phyloP scores from a whole-genome alignment of 1,284 basidiomycete species.

The Sphagnurus paluster region DNA sequence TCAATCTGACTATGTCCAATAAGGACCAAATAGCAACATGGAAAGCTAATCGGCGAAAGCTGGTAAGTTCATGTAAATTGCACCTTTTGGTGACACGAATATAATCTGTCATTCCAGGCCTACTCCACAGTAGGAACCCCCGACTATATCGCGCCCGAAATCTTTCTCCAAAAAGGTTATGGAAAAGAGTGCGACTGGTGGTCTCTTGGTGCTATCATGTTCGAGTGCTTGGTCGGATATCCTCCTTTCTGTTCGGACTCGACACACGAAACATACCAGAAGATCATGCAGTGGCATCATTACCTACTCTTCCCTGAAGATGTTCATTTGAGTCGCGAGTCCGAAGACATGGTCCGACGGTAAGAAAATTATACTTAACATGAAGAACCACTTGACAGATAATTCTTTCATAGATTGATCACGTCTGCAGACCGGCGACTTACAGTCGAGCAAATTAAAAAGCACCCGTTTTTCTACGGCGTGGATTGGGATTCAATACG shows the following conservation, averaged over 20 bases:
- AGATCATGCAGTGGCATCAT: slow-evolving; percentile 94
- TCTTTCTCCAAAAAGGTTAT: slow-evolving; percentile 96
- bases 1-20: slow-evolving; percentile 91
- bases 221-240: slow-evolving; percentile 96
- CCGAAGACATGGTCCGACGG: slow-evolving; percentile 90
- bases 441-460: slow-evolving; percentile 87
- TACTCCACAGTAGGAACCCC: slow-evolving; percentile 99
- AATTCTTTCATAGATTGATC: slow-evolving; percentile 58
- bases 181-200: slow-evolving; percentile 99
- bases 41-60: slow-evolving; percentile 97
- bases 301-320: slow-evolving; percentile 94
- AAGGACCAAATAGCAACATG: slow-evolving; percentile 94
- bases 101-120: slow-evolving; percentile 54
- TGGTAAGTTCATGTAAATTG: slow-evolving; percentile 50
- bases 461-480: slow-evolving; percentile 95
- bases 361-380: slow-evolving; percentile 23
- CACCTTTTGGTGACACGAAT: not conserved
- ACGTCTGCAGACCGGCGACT: slow-evolving; percentile 84
- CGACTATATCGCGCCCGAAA: slow-evolving; percentile 99
- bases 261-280: slow-evolving; percentile 98
- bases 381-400: slow-evolving; percentile 7
- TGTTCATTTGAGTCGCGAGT: slow-evolving; percentile 90
- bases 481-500: slow-evolving; percentile 93
- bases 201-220: slow-evolving; percentile 98
- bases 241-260: slow-evolving; percentile 98